Evolutionary conservation across 2,329 filamentous ascomycete genomes (phyloP), one percentile per base, ranked within the genome.

Genomic region (Coleophoma crateriformis): DNA sequence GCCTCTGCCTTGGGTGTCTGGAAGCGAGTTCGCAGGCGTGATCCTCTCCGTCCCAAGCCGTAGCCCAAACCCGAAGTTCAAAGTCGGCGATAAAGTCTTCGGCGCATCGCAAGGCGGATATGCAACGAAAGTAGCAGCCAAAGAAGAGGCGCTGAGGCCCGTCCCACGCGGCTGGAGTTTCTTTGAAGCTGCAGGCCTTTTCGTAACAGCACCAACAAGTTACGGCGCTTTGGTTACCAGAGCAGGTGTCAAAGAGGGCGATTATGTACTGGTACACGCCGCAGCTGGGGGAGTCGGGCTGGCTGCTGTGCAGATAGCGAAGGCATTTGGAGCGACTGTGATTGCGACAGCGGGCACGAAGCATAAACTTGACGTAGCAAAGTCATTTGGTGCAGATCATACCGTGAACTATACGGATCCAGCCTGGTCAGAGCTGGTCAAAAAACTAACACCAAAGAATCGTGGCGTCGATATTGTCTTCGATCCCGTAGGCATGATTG

Each of bases 281-380:
- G 92, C 90, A 0, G 92, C 92, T 0, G 92, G 92, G 2, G 92
- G 92, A 14, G 92, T 96, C 11, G 92, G 92, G 0, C 73, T 96
- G 2, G 89, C 91, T 1, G 92, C 92, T 4, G 90, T 97, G 20
- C 92, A 96, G 68, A 84, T 97, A 53, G 92, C 92, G 27, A 96
- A 96, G 70, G 92, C 91, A 0, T 84, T 87, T 46, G 92, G 92
- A 7, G 92, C 92, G 10, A 94, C 79, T 3, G 92, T 97, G n/a
- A 85, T 97, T 54, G 92, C 92, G 4, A 96, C 92, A 0, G 92
- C 90, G 0, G 90, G 90, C 1, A 88, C 87, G 1, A 67, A 81
- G 59, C 81, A 85, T 47, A 97, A 97, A 71, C 77, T 90, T 8
- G 79, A 87, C 49, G 81, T 96, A 10, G 92, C 91, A 44, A 78